Conservation (phyloP, 176 grass and related monocot species). For the Cenchrus americanus region DNA sequence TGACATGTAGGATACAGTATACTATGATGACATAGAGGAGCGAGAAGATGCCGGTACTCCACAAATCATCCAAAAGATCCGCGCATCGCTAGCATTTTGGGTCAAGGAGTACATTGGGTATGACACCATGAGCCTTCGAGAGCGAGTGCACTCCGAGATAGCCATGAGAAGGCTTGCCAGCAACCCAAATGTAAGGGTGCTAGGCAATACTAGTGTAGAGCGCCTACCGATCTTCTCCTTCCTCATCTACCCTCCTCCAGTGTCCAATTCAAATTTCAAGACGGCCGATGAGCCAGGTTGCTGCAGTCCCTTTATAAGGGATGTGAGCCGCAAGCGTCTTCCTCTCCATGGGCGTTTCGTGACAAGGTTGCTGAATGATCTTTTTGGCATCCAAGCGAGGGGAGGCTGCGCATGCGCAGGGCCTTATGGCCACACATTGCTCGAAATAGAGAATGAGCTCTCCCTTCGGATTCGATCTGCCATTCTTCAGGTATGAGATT, state of each 20-base stretch:
- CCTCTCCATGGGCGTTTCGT: constrained; percentile 79
- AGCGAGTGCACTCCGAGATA: constrained; percentile 42
- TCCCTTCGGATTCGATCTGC: constrained; percentile 66
- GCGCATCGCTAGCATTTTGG: constrained; percentile 72
- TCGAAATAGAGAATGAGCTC: constrained; percentile 45
- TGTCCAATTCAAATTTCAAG: background rate
- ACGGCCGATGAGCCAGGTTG: background rate
- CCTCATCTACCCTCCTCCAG: constrained; percentile 48
- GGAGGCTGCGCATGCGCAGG: constrained; percentile 79
- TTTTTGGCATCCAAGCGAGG: constrained; percentile 85
- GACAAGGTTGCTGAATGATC: constrained; percentile 69
- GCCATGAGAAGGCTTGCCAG: constrained; percentile 46
- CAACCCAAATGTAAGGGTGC: constrained; percentile 54
- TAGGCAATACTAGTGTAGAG: constrained; percentile 54
- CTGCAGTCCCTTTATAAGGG: background rate
- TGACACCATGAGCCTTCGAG: constrained; percentile 47
- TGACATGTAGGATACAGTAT: constrained; percentile 64
- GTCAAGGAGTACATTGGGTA: constrained; percentile 74
- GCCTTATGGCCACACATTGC: constrained; percentile 73
- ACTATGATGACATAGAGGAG: constrained; percentile 63
- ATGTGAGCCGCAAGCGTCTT: background rate
- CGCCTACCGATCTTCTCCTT: constrained; percentile 81
- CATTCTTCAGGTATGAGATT: constrained; percentile 7
- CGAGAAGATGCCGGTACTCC: constrained; percentile 74
- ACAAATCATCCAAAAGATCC: constrained; percentile 74